Percentiles rank a stretch among this genome's conserved stretches.
These are phyloP conservation scores for Metarhizium guizhouense DNA, from an alignment of 2,329 filamentous ascomycete species.

Conservation along the genomic window DNA sequence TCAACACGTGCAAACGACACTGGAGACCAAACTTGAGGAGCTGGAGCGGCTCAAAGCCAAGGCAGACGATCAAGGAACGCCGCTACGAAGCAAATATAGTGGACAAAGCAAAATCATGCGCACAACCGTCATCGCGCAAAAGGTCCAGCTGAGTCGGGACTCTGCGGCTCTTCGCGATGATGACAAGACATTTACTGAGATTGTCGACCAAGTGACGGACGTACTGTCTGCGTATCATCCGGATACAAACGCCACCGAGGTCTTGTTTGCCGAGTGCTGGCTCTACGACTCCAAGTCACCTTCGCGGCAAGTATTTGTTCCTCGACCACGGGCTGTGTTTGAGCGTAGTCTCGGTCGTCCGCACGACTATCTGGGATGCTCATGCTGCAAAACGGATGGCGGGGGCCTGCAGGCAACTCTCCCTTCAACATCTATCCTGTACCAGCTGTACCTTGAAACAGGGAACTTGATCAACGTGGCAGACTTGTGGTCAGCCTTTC, in stretches of 20 bases:
- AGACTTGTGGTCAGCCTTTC: slow-evolving; percentile 73
- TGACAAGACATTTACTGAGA: slow-evolving; percentile 60
- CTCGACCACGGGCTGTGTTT: slow-evolving; percentile 59
- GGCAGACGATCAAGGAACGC: slow-evolving; percentile 34
- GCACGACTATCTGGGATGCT: slow-evolving; percentile 68
- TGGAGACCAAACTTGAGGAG: slow-evolving; percentile 34
- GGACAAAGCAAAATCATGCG: slow-evolving; percentile 60
- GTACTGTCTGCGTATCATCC: slow-evolving; percentile 17
- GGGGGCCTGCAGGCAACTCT: slow-evolving; percentile 49
- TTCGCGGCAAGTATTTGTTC: slow-evolving; percentile 65
- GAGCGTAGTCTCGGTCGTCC: slow-evolving; percentile 64
- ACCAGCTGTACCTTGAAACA: slow-evolving; percentile 71
- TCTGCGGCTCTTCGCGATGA: slow-evolving; percentile 60
- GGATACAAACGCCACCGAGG: slow-evolving; percentile 21
- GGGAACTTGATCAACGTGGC: slow-evolving; percentile 69
- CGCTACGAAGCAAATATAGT: slow-evolving; percentile 67
- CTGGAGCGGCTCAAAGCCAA: slow-evolving; percentile 37
- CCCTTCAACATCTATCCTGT: slow-evolving; percentile 64
- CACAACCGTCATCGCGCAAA: slow-evolving; percentile 72
- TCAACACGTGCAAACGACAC: slow-evolving; percentile 19
- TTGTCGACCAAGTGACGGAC: slow-evolving; percentile 43
- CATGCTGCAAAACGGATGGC: slow-evolving; percentile 49
- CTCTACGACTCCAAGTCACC: slow-evolving; percentile 65
- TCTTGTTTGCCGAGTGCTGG: slow-evolving; percentile 64
- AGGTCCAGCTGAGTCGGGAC: slow-evolving; percentile 70